Conservation (phyloP, 345 rosid genomes). For the Microthlaspi erraticum region DNA sequence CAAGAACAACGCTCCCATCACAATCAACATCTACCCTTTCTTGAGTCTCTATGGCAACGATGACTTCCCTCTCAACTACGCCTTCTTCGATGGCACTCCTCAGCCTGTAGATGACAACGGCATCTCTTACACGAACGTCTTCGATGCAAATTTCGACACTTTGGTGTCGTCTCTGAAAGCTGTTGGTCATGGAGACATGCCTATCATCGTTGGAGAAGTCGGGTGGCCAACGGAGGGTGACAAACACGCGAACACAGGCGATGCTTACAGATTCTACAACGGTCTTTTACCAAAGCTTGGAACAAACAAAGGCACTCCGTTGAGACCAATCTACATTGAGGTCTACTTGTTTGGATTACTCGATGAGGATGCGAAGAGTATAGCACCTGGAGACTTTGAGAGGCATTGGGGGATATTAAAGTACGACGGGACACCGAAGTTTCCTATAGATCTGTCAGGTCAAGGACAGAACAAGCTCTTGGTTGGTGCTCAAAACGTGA, state of each 20-base stretch:
- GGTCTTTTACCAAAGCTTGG: constrained; percentile 75
- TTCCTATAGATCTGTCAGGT: constrained; percentile 66
- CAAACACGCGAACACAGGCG: constrained; percentile 62
- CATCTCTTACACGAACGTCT: constrained; percentile 73
- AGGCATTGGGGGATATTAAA: constrained; percentile 86
- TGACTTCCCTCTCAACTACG: constrained; percentile 72
- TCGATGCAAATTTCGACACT: constrained; percentile 89
- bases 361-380: constrained; percentile 37
- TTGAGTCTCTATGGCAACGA: constrained; percentile 80
- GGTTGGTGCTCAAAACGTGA: constrained; percentile 58
- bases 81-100: constrained; percentile 79
- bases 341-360: constrained; percentile 76
- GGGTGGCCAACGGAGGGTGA: constrained; percentile 44
- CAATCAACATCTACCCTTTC: constrained; percentile 89
- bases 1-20: constrained; percentile 74
- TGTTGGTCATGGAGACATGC: constrained; percentile 66
- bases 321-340: constrained; percentile 65
- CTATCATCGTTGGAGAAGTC: constrained; percentile 44
- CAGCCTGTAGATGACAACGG: constrained; percentile 59
- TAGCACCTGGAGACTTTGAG: constrained; percentile 75
- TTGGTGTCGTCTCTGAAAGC: constrained; percentile 72
- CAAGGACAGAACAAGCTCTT: constrained; percentile 67
- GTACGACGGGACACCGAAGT: constrained; percentile 85
- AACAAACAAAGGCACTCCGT: constrained; percentile 68
- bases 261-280: constrained; percentile 74